These are phyloP conservation scores for Didymella lethalis DNA, from an alignment of 2,329 filamentous ascomycete genomes.

Conservation along the genomic window DNA sequence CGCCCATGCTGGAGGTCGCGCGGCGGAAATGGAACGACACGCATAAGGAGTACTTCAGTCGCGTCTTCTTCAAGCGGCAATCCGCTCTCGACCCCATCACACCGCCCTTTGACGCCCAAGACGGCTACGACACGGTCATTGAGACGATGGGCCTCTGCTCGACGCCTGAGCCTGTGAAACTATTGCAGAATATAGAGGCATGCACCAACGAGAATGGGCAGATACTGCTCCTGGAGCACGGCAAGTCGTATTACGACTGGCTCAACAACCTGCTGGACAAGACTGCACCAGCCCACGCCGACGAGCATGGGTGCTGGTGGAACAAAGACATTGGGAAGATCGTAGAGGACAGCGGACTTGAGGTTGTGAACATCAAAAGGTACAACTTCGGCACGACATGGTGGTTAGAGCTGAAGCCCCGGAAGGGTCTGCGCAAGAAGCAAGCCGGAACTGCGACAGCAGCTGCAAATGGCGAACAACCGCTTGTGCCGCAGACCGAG, in stretches of 20 bases:
- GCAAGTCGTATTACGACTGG: constrained; percentile 58
- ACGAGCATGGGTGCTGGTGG: constrained; percentile 61
- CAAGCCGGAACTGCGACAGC: constrained; percentile 21
- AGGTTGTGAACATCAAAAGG: constrained; percentile 56
- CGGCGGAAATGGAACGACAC: constrained; percentile 58
- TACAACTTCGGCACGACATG: constrained; percentile 60
- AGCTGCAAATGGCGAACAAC: constrained; percentile 22
- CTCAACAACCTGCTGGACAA: constrained; percentile 58
- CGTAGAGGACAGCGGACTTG: constrained; percentile 57
- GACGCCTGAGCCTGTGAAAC: constrained; percentile 54
- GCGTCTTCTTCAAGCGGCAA: constrained; percentile 54
- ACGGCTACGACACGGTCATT: constrained; percentile 59
- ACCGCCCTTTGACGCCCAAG: constrained; percentile 51
- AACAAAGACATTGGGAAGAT: constrained; percentile 61
- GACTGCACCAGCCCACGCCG: constrained; percentile 57
- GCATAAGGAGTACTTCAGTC: constrained; percentile 49
- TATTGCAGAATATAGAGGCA: constrained; percentile 56
- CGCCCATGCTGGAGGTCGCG: constrained; percentile 58
- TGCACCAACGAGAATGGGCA: constrained; percentile 53
- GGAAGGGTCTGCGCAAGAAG: constrained; percentile 40
- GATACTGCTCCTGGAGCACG: constrained; percentile 60
- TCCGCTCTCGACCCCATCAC: constrained; percentile 55
- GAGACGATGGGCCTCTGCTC: constrained; percentile 63
- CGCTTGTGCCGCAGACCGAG: constrained; percentile 28
- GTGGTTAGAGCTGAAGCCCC: constrained; percentile 58